Evolutionary conservation across 2,329 filamentous ascomycete species (phyloP).

Genomic region (Arthrinium puccinioides): DNA sequence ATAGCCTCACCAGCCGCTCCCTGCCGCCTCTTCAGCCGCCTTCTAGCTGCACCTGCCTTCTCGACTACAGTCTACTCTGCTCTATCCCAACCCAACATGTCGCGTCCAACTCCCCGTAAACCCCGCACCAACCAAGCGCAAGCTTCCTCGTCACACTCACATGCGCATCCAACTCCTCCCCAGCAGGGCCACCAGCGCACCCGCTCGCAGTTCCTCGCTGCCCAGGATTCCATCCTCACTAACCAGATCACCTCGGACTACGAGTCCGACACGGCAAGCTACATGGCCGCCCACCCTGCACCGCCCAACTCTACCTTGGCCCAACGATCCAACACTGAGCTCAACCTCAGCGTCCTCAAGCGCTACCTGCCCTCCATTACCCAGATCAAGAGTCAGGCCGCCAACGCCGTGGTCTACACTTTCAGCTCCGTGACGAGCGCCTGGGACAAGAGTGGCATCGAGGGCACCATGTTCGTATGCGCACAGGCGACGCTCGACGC

Average conservation of each 20-base stretch:
- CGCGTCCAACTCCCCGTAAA: slow-evolving; percentile 26
- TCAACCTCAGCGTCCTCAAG: slow-evolving; percentile 79
- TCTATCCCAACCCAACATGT: slow-evolving; percentile 20
- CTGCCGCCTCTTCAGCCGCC: too few species aligned
- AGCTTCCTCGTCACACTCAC: slow-evolving; percentile 9
- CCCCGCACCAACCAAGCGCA: slow-evolving; percentile 17
- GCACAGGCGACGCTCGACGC: slow-evolving; percentile 38
- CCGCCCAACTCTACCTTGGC: slow-evolving; percentile 43
- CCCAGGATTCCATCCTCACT: slow-evolving; percentile 8
- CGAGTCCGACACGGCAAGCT: slow-evolving; percentile 55
- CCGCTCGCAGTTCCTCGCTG: slow-evolving; percentile 19
- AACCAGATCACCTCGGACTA: slow-evolving; percentile 43
- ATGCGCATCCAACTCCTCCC: slow-evolving; percentile 5
- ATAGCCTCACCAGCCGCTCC: too few species aligned
- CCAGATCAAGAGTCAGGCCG: slow-evolving; percentile 70
- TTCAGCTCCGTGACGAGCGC: slow-evolving; percentile 34
- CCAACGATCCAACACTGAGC: slow-evolving; percentile 69
- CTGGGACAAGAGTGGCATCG: slow-evolving; percentile 48
- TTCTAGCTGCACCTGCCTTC: too few species aligned
- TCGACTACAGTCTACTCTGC: slow-evolving; percentile 7
- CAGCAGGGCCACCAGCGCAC: slow-evolving; percentile 25
- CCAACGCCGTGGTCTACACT: slow-evolving; percentile 79
- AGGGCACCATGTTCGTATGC: slow-evolving; percentile 87
- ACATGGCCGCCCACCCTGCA: slow-evolving; percentile 32
- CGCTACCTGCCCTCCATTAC: slow-evolving; percentile 72